Evolutionary conservation across 495 filamentous ascomycete species (phyloP).

Genomic region (Aspergillus egyptiacus): DNA sequence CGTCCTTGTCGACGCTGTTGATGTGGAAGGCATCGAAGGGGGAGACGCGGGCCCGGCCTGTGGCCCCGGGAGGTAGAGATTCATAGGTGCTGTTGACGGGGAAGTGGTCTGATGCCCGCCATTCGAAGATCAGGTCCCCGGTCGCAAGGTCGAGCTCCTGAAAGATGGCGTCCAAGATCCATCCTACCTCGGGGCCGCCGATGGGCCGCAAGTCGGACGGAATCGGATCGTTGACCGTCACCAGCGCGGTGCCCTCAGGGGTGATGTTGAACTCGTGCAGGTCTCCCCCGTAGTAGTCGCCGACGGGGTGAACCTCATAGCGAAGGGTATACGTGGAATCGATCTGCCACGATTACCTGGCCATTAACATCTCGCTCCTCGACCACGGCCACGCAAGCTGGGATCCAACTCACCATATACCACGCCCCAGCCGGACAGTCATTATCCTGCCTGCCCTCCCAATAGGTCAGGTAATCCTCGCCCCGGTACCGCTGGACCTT

Average conservation of each 20-base stretch:
- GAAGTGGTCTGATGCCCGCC: slow-evolving; percentile 29
- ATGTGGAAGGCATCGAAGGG: slow-evolving; percentile 50
- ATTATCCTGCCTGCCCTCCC: slow-evolving; percentile 46
- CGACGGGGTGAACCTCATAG: slow-evolving; percentile 31
- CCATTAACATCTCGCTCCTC: background rate
- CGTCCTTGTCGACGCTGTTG: slow-evolving; percentile 49
- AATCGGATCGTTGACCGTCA: slow-evolving; percentile 19
- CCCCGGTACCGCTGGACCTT: slow-evolving; percentile 41
- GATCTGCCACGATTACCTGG: slow-evolving; percentile 22
- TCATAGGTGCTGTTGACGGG: slow-evolving; percentile 22
- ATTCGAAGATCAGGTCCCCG: slow-evolving; percentile 33
- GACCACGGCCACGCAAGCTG: background rate
- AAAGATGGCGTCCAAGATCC: slow-evolving; percentile 31
- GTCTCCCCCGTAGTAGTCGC: slow-evolving; percentile 26
- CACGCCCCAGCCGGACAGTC: slow-evolving; percentile 46
- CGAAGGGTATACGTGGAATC: slow-evolving; percentile 39
- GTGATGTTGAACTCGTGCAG: slow-evolving; percentile 25
- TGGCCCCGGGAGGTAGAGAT: background rate
- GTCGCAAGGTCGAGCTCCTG: slow-evolving; percentile 34
- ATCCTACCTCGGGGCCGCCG: slow-evolving; percentile 26
- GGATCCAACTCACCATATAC: slow-evolving; percentile 36
- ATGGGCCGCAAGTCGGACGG: slow-evolving; percentile 13
- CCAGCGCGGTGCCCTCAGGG: slow-evolving; percentile 17
- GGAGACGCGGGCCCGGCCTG: slow-evolving; percentile 13
- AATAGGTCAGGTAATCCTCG: slow-evolving; percentile 47